Conservation (phyloP, 257 asterid species). For the Solanum chilense region DNA sequence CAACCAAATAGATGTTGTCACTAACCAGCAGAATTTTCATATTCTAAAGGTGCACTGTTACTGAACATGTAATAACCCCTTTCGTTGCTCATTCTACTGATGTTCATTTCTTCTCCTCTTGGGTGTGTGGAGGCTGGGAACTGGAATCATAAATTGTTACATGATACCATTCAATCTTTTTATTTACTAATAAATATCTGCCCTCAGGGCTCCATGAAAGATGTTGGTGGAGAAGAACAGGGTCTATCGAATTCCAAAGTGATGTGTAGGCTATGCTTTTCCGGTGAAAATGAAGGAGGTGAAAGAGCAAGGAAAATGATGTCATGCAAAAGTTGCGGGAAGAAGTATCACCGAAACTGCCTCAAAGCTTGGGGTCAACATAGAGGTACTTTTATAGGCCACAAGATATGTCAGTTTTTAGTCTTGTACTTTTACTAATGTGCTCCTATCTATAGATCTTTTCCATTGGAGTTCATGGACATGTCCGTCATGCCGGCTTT, state of each 20-base stretch:
- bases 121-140: not conserved
- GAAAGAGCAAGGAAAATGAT: slow-evolving; percentile 85
- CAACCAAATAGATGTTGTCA: not conserved
- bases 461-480: slow-evolving; percentile 99
- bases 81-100: not conserved
- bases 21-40: not conserved
- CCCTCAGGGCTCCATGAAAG: slow-evolving; percentile 37
- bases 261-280: slow-evolving; percentile 85
- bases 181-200: not conserved
- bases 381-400: slow-evolving; percentile 47
- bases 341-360: slow-evolving; percentile 86
- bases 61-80: not conserved
- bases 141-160: not conserved
- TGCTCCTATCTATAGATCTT: slow-evolving; percentile 51
- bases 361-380: slow-evolving; percentile 81
- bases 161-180: not conserved
- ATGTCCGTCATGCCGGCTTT: slow-evolving; percentile 87
- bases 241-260: slow-evolving; percentile 58
- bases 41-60: not conserved
- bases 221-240: slow-evolving; percentile 60
- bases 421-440: slow-evolving; percentile 1
- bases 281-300: slow-evolving; percentile 81
- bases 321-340: slow-evolving; percentile 79
- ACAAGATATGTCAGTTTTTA: not conserved
- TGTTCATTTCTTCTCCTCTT: not conserved